Percentiles rank a stretch among this genome's conserved stretches.
These are phyloP conservation scores for Candida jianshihensis DNA, from an alignment of 805 yeast species.

Conservation along the genomic window DNA sequence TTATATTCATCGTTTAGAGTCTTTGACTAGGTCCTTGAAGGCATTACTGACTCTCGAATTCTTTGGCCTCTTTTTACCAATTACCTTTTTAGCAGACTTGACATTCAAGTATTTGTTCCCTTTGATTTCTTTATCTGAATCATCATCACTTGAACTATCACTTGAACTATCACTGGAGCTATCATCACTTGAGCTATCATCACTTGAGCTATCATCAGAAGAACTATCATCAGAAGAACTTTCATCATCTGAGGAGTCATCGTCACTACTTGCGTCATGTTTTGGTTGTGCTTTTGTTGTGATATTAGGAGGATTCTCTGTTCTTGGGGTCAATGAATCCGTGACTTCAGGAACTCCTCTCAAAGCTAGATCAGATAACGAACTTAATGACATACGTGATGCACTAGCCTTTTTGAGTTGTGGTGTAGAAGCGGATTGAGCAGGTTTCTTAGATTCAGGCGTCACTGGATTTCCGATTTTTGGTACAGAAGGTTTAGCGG, in stretches of 20 bases:
- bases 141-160: slow-evolving; percentile 10
- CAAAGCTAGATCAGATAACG: slow-evolving; percentile 52
- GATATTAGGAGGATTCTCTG: slow-evolving; percentile 8
- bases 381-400: slow-evolving; percentile 36
- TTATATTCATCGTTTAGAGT: slow-evolving; percentile 25
- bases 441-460: slow-evolving; percentile 5
- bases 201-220: slow-evolving; percentile 1
- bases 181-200: slow-evolving; percentile 1
- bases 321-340: slow-evolving; percentile 31
- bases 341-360: slow-evolving; percentile 65
- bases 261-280: slow-evolving; percentile 2
- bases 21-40: slow-evolving; percentile 42
- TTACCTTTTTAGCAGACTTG: slow-evolving; percentile 34
- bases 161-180: slow-evolving; percentile 9
- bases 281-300: not conserved
- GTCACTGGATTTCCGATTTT: no score
- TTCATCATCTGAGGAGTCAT: slow-evolving; percentile 9
- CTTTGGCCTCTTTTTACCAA: slow-evolving; percentile 29
- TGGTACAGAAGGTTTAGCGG: slow-evolving; percentile 17
- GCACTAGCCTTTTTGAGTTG: slow-evolving; percentile 10
- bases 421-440: slow-evolving; percentile 11
- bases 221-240: slow-evolving; percentile 5
- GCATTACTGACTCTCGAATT: slow-evolving; percentile 32
- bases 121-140: slow-evolving; percentile 23
- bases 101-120: slow-evolving; percentile 34